Base-by-base conservation (phyloP, 1,284 basidiomycete species). In the Exsudoporus floridanus region DNA sequence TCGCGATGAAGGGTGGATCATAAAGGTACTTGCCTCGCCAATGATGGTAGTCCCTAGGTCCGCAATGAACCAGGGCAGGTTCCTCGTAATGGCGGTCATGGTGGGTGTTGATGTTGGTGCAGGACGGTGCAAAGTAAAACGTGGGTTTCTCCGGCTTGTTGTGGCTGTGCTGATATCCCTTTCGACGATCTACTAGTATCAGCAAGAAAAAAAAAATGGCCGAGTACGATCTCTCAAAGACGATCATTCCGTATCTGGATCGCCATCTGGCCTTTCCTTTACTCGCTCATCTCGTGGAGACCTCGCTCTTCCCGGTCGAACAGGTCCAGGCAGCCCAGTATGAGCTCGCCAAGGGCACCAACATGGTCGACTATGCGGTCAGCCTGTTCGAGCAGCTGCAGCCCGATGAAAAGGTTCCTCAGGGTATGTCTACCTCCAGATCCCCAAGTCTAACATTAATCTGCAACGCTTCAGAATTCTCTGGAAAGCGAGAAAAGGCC, bases 261-360 rank as follows among this genome's bases (percentile, higher is more conserved):
- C 86, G 95, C 53, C 96, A 99, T 78, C 81, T 99, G 43, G 88
- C 91, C 42, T 89, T 98, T 63, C 94, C 96, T 42, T 78, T 98
- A 19, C 88, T 99, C 57, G 85, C 88, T 30, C 93, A 97, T 75
- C 85, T 98, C 50, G 79, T 79, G 31, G 83, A 90, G 63, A 81
- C 79, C 13, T 82, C 83, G 35, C 74, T 88, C 37, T 95, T 94
- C 70, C 79, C 88, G 1, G 77, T 80, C 33, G 77, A 87, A 50
- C 84, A 96, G 60, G 84, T 96, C 51, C 82, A 84, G 54, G 77
- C 84, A 47, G 93, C 93, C 21, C 93, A 94, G 73, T 97, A 98
- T 90, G 95, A 98, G 69, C 87, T 98, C 51, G 92, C 94, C 53
- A 96, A 93, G 71, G 91, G 89, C 60, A 99, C 94, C 46, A 96